Evolutionary conservation across 768 basidiomycete species (phyloP).

Genomic region (Xerocomus spinulosus): DNA sequence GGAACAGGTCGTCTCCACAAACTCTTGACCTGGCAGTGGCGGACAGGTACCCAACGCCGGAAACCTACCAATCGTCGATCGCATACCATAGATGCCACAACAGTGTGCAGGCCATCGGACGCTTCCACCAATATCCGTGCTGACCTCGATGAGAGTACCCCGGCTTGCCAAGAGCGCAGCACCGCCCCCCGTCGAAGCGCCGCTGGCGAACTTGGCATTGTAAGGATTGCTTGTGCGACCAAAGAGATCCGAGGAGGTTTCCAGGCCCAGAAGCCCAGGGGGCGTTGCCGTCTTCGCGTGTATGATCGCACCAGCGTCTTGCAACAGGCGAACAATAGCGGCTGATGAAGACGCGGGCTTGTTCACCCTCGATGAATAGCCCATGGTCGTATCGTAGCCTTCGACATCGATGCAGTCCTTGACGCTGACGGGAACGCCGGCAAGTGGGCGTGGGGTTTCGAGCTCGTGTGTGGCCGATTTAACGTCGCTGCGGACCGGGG

Average conservation of each 20-base stretch:
- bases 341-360: constrained; percentile 33
- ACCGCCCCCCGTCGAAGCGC: constrained; percentile 52
- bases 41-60: constrained; percentile 30
- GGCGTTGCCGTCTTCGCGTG: constrained; percentile 43
- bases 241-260: constrained; percentile 41
- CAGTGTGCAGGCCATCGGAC: constrained; percentile 45
- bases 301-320: constrained; percentile 40
- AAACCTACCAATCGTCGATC: constrained; percentile 36
- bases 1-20: constrained; percentile 33
- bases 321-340: constrained; percentile 37
- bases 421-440: constrained; percentile 46
- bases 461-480: not conserved
- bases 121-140: constrained; percentile 49
- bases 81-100: constrained; percentile 44
- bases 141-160: constrained; percentile 43
- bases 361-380: constrained; percentile 37
- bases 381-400: constrained; percentile 45
- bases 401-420: constrained; percentile 46
- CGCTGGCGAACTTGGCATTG: constrained; percentile 37
- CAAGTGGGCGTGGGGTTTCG: constrained; percentile 25
- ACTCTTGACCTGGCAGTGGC: constrained; percentile 37
- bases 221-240: constrained; percentile 47
- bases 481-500: constrained; percentile 6
- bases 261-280: constrained; percentile 38
- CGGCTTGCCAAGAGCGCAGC: constrained; percentile 43